Conservation (phyloP, 2,329 filamentous ascomycete species). For the Sarocladiaceae sp. region DNA sequence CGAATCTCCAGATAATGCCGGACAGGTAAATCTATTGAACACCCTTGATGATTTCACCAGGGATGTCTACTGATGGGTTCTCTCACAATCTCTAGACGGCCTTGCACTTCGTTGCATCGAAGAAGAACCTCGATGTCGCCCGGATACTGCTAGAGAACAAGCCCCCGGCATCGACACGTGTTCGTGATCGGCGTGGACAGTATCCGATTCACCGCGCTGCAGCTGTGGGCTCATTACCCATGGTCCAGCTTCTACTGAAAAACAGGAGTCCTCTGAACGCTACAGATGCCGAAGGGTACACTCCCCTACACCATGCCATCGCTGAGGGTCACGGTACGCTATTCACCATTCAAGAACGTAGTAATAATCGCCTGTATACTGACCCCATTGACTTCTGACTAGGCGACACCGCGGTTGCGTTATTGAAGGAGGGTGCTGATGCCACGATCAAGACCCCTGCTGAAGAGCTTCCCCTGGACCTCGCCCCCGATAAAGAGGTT, state of each 20-base stretch:
- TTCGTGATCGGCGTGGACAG: slow-evolving; percentile 83
- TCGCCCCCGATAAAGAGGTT: slow-evolving; percentile 83
- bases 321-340: slow-evolving; percentile 66
- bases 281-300: slow-evolving; percentile 75
- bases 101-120: slow-evolving; percentile 87
- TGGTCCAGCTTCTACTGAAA: slow-evolving; percentile 72
- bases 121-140: slow-evolving; percentile 77
- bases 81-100: slow-evolving; percentile 54
- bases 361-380: not conserved
- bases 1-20: not conserved
- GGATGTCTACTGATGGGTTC: slow-evolving; percentile 13
- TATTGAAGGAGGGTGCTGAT: slow-evolving; percentile 83
- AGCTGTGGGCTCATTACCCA: slow-evolving; percentile 81
- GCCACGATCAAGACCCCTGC: slow-evolving; percentile 67
- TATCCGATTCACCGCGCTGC: slow-evolving; percentile 87
- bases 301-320: slow-evolving; percentile 82
- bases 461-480: slow-evolving; percentile 66
- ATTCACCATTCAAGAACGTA: too few relatives aligned
- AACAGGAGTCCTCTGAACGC: slow-evolving; percentile 76
- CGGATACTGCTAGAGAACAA: slow-evolving; percentile 68
- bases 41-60: not conserved
- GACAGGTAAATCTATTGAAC: not conserved
- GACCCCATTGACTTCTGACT: too few relatives aligned
- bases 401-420: slow-evolving; percentile 74
- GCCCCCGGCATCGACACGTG: slow-evolving; percentile 58